Conservation (phyloP, 176 grass and related monocot species). For the Themeda triandra region DNA sequence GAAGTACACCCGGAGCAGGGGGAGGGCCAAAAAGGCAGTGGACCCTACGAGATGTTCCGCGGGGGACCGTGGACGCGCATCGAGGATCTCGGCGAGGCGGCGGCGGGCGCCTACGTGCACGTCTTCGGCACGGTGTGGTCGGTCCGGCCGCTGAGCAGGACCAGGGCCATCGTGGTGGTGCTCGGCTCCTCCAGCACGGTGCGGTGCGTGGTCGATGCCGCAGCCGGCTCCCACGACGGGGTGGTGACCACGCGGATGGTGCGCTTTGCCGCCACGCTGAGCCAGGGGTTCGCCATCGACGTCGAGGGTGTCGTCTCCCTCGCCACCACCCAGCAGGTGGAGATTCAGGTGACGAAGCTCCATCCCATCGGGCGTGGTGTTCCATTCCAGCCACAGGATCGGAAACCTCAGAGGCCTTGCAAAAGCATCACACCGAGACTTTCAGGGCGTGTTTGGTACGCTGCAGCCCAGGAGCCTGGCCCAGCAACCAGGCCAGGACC, state of each 20-base stretch:
- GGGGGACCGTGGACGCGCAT: not conserved
- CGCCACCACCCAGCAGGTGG: not conserved
- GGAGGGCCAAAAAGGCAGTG: no score
- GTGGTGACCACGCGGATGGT: slow-evolving; percentile 15
- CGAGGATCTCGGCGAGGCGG: not conserved
- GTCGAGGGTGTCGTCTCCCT: not conserved
- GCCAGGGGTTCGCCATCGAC: not conserved
- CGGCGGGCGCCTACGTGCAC: not conserved
- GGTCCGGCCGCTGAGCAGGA: not conserved
- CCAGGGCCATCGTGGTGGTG: not conserved
- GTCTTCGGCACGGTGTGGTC: not conserved
- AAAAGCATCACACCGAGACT: not conserved
- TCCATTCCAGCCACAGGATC: not conserved
- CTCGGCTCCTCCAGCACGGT: not conserved
- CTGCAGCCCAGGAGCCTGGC: no score
- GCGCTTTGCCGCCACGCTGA: slow-evolving; percentile 3
- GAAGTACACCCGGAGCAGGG: no score
- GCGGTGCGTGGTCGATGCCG: not conserved
- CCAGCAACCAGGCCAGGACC: no score
- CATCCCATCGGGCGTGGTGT: not conserved
- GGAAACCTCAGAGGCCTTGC: not conserved
- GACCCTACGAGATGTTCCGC: not conserved
- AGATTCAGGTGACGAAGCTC: not conserved
- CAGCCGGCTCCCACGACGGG: not conserved
- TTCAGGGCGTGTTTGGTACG: no score